A percentile compares a stretch with the other conserved stretches of the same genome.
These are phyloP conservation scores for Ophiorrhiza pumila DNA, from an alignment of 257 asterid species.

Conservation along the genomic window DNA sequence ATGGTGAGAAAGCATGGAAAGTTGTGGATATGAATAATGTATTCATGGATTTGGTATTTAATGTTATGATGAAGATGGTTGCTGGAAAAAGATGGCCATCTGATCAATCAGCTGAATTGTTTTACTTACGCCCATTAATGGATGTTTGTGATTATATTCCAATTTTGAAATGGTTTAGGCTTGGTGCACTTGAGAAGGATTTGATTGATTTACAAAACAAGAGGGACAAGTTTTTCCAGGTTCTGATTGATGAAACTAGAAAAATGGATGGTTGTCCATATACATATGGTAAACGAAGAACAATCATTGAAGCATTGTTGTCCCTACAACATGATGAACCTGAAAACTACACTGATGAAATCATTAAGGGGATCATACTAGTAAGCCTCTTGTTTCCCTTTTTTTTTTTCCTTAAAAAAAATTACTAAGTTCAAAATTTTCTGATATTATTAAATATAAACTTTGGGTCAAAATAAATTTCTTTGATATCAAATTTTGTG, in stretches of 20 bases:
- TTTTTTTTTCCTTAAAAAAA: too few species aligned
- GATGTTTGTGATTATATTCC: constrained; percentile 24
- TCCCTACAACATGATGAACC: constrained; percentile 17
- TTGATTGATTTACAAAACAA: not conserved
- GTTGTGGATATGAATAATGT: constrained; percentile 31
- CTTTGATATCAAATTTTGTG: too few species aligned
- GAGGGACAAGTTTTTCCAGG: constrained; percentile 12
- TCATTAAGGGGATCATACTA: constrained; percentile 10
- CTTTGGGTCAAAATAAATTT: too few species aligned
- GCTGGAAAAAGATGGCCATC: constrained; percentile 42
- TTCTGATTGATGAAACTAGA: constrained; percentile 22
- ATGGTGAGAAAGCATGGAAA: not conserved
- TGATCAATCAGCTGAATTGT: constrained; percentile 26
- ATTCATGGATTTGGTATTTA: constrained; percentile 39
- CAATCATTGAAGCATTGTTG: not conserved
- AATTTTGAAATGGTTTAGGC: constrained; percentile 14
- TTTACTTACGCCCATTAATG: constrained; percentile 19
- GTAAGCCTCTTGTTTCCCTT: not conserved
- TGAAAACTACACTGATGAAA: constrained; percentile 17
- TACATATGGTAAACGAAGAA: not conserved
- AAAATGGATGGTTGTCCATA: not conserved
- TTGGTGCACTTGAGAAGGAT: constrained; percentile 8
- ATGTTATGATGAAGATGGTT: constrained; percentile 32
- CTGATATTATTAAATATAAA: not conserved
- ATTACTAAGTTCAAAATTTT: too few species aligned